These are phyloP conservation scores for Apiotrichum gracile DNA, from an alignment of 1,284 basidiomycete species.

Conservation along the genomic window DNA sequence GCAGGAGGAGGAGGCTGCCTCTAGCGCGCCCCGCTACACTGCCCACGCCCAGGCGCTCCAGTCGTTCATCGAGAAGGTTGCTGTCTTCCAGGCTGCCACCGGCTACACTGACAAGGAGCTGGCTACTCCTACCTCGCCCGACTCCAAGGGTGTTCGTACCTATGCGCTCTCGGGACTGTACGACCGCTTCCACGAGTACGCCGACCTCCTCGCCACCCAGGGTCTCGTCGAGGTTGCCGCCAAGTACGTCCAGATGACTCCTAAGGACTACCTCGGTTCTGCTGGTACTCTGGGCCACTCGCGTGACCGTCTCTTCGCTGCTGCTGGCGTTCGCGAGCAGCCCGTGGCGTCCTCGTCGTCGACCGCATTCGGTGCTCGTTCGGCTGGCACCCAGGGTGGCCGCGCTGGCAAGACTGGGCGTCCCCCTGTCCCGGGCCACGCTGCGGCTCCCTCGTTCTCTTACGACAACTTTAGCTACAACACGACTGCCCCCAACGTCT, in stretches of 20 bases:
- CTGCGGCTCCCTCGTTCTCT: constrained; percentile 11
- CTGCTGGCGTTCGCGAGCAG: constrained; percentile 22
- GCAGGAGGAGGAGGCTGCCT: constrained; percentile 68
- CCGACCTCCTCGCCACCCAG: constrained; percentile 83
- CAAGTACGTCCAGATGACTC: constrained; percentile 73
- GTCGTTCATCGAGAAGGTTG: constrained; percentile 94
- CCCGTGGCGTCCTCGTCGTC: constrained; percentile 10
- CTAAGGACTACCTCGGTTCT: constrained; percentile 66
- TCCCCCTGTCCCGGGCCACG: constrained; percentile 1
- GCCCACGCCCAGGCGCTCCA: constrained; percentile 85
- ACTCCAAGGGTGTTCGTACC: constrained; percentile 55
- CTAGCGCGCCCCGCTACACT: constrained; percentile 60
- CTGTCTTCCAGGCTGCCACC: constrained; percentile 85
- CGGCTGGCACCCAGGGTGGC: background rate
- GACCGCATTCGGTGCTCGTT: constrained; percentile 11
- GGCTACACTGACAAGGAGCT: constrained; percentile 81
- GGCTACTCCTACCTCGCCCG: constrained; percentile 34
- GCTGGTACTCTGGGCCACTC: constrained; percentile 56
- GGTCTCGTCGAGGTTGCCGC: constrained; percentile 80
- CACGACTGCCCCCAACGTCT: background rate
- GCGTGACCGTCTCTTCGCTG: constrained; percentile 50
- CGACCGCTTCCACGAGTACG: constrained; percentile 93
- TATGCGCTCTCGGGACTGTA: constrained; percentile 85
- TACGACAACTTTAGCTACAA: constrained; percentile 3
- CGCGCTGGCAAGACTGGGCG: constrained; percentile 9